Base-by-base conservation (phyloP, 2,329 filamentous ascomycete genomes). In the Talaromyces sp. region DNA sequence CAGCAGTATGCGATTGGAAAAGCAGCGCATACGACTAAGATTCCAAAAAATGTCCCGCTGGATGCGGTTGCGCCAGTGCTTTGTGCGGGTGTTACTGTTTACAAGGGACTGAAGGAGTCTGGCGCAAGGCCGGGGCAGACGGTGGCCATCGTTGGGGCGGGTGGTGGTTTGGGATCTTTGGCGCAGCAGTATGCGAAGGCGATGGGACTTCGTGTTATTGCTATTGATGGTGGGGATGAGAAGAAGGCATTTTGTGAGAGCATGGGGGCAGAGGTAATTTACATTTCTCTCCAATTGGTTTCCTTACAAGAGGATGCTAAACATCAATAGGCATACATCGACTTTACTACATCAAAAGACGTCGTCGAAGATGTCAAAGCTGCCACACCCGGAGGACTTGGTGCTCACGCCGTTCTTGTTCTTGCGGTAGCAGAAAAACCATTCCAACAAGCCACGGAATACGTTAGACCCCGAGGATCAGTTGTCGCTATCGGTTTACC, bases 401-500 rank as follows among this genome's bases (percentile, higher is more conserved):
- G 94, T 61, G 93, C 93, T 5, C 90, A 96, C 73, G 93, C 92
- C 45, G 93, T 94, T 67, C 84, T 97, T 70, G 84, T 97, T 52
- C 87, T 97, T 67, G 93, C 94, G 67, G 93, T 92, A 61, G 86
- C 84, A 72, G 93, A 97, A 85, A 92, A 90, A 83, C 94, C 94
- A 62, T 97, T 97, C 88, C 92, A 97, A 82, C 93, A 97, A 82
- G 94, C 94, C 49, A 88, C 91, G 57, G 89, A 85, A 79, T 97
- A 97, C 80, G 89, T 97, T 68, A 90, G 94, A 66, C 86, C 92
- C 64, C 87, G 88, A 67, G 94, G 94, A 66, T 86, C 87, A 45
- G 90, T 97, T 74, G 86, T 97, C 68, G 94, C 91, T 80, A 95
- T 98, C 73, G 94, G 93, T 74, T 84, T 97, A 31, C 94, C 94